Evolutionary conservation across 768 basidiomycete genomes (phyloP), one percentile per base, ranked within the genome.

Genomic region (Lactifluus rugatus): DNA sequence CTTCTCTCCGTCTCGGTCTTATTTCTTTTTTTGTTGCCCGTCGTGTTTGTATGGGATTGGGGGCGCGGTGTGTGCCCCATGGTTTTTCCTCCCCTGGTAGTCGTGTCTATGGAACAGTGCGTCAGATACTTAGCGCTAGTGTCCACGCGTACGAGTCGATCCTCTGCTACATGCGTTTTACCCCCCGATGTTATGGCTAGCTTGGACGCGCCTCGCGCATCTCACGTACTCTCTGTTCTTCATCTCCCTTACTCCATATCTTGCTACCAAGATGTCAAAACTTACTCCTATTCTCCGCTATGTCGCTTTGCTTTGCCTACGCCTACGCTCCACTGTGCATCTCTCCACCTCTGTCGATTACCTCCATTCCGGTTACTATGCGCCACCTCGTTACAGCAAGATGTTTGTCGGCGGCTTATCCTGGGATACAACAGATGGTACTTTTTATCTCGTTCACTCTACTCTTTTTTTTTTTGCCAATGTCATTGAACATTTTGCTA

Each of bases 361-460:
- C 42, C 57, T 56, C 47, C 21, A 26, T 62, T 63, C 45, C 46
- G 62, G 61, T 58, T n/a, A 52, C 54, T 62, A 47, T 37, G 42
- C 54, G 53, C 53, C 54, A 54, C 60, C 11, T 62, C 45, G 32
- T 56, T 75, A 72, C 78, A 97, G 96, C 74, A 99, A 99, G 80
- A 99, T 99, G 96, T 99, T 99, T 74, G 94, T 99, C 70, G 96
- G 96, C 62, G 96, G 96, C 64, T 79, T 99, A 64, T 96, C 98
- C 76, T 99, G 96, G 96, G 95, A 98, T 74, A 98, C 96, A 67
- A 95, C 92, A 71, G 96, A 98, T 80, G 95, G 96, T 99, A 82
- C 54, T 48, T 55, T 46, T 55, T 46, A 65, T 65, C 55, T 68
- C 70, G 66, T 65, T 71, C 73, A 72, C 67, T 71, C 70, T 47